Base-by-base conservation (phyloP, 23 red algal genomes). In the Porphyridium purpureum region DNA sequence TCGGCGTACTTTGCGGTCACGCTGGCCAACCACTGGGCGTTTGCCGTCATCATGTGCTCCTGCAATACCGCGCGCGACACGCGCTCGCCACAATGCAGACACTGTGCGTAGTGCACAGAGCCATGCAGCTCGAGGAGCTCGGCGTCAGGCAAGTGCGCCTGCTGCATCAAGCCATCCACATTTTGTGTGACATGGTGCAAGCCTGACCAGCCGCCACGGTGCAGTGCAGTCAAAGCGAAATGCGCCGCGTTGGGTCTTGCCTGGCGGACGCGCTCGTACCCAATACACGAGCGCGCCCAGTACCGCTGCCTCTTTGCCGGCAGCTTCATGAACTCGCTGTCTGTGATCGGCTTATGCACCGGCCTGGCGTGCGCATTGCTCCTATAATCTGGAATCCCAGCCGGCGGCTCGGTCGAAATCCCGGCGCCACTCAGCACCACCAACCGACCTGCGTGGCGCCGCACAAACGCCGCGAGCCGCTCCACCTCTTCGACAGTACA, bases 241-340 rank as follows among this genome's bases (percentile, higher is more conserved):
- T 86, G 81, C 25, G 66, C 58, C 7, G 63, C 40, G 35, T 41
- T 59, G 22, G 81, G 81, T 31, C 33, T 38, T 32, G 81, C 81
- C 53, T 54, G 52, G 24, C 61, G 66, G 42, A 73, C 44, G 2
- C 72, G 35, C 8, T 64, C 64, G 47, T 75, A 86, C 9, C 81
- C 81, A 7, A 86, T 69, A 54, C 55, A 86, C 1, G 81, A 86
- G 57, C 81, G 81, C 21, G 81, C 69, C 81, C 81, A 86, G 41
- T 86, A 86, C 9, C 59, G 50, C n/a, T n/a, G n/a, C n/a, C n/a
- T n/a, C n/a, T n/a, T n/a, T n/a, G n/a, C n/a, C n/a, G n/a, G n/a
- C n/a, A n/a, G n/a, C n/a, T n/a, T n/a, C n/a, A n/a, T n/a, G n/a
- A n/a, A n/a, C n/a, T n/a, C n/a, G n/a, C n/a, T n/a, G n/a, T n/a